A percentile compares a stretch with the other conserved stretches of the same genome.
Conservation (phyloP, 164 flowering plant species). For the Magnolia changhungtana region DNA sequence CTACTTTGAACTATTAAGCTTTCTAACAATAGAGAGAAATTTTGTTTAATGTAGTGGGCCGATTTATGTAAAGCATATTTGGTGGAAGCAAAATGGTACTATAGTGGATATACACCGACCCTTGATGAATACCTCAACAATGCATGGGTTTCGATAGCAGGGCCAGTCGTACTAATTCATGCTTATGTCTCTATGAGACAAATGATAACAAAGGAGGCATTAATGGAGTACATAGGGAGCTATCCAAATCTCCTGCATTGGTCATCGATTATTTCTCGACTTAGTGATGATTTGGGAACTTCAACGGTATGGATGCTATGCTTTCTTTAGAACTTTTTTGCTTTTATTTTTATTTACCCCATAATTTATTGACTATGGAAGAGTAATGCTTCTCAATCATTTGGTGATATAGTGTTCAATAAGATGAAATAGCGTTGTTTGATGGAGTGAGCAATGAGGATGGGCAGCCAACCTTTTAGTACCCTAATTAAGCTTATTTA, state of each 20-base stretch:
- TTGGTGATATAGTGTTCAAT: too few relatives aligned
- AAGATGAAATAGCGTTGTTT: too few relatives aligned
- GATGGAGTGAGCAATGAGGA: too few relatives aligned
- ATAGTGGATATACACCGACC: conserved; percentile 15
- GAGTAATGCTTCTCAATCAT: too few relatives aligned
- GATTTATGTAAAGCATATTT: not conserved
- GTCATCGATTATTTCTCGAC: conserved; percentile 16
- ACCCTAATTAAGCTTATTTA: too few relatives aligned
- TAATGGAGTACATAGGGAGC: conserved; percentile 8
- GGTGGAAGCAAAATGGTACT: conserved; percentile 12
- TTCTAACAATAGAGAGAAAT: not conserved
- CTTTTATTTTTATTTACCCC: too few relatives aligned
- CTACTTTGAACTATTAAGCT: not conserved
- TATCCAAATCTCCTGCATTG: conserved; percentile 6
- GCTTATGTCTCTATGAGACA: conserved; percentile 7
- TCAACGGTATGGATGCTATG: conserved; percentile 17
- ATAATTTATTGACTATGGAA: too few relatives aligned
- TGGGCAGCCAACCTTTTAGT: too few relatives aligned
- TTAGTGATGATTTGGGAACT: conserved; percentile 28
- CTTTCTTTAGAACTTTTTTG: not conserved
- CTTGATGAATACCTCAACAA: conserved; percentile 11
- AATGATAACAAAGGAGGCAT: conserved; percentile 10
- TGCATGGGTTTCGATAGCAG: conserved; percentile 16
- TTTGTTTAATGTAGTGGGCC: not conserved
- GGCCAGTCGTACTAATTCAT: conserved; percentile 13